These are phyloP conservation scores for Fraxinus pennsylvanica DNA, from an alignment of 257 asterid species.

Conservation along the genomic window DNA sequence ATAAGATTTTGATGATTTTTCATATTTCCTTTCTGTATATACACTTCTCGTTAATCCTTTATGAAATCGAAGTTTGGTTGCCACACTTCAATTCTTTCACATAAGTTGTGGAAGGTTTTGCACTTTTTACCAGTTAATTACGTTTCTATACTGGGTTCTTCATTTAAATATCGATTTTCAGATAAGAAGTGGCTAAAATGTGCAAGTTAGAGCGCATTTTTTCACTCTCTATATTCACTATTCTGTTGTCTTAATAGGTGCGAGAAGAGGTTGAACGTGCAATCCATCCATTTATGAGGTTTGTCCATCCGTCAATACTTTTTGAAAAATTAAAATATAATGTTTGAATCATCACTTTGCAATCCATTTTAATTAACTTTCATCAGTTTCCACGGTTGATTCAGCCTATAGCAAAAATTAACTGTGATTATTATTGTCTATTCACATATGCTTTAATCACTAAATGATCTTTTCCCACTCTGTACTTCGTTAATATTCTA, in stretches of 20 bases:
- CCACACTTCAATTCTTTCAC: conserved; percentile 1
- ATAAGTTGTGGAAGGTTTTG: conserved; percentile 20
- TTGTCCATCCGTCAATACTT: conserved; percentile 20
- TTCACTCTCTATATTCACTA: conserved; percentile 6
- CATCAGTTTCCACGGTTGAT: neutral
- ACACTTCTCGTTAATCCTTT: neutral
- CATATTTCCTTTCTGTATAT: neutral
- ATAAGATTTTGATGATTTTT: neutral
- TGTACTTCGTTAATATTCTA: neutral
- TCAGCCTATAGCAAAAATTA: neutral
- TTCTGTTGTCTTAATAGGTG: conserved; percentile 49
- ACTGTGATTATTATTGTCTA: neutral
- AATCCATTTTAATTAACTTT: neutral
- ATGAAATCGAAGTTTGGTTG: neutral
- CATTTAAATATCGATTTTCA: neutral
- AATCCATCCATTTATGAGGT: conserved; percentile 47
- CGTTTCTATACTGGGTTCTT: neutral
- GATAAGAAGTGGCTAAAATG: conserved; percentile 11
- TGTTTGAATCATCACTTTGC: neutral
- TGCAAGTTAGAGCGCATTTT: conserved; percentile 10
- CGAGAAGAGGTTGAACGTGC: conserved; percentile 57
- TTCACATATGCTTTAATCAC: neutral
- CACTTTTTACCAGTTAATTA: neutral
- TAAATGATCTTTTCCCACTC: neutral
- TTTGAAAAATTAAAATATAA: neutral